Conservation (phyloP, 768 basidiomycete species). For the Pleurotus platypus region DNA sequence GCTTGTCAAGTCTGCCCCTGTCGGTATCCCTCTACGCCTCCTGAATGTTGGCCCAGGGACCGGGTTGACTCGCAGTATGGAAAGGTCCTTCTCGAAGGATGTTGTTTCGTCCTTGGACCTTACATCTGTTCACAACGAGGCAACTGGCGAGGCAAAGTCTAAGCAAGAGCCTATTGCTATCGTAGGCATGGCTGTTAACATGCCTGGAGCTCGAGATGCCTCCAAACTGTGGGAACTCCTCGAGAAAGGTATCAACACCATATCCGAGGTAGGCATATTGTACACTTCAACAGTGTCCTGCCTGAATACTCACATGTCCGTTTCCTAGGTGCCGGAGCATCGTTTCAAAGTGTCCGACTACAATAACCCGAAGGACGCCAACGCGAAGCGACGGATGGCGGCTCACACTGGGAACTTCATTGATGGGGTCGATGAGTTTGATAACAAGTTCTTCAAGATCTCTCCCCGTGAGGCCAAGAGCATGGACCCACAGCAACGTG, state of each 20-base stretch:
- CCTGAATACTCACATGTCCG: background rate
- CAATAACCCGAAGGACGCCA: constrained; percentile 16
- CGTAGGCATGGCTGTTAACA: constrained; percentile 65
- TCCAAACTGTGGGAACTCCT: constrained; percentile 58
- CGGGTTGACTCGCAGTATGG: constrained; percentile 32
- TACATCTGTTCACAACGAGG: constrained; percentile 9
- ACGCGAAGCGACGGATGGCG: constrained; percentile 40
- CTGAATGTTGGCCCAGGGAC: constrained; percentile 49
- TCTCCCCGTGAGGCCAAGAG: constrained; percentile 70
- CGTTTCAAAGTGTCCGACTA: constrained; percentile 51
- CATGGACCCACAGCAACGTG: constrained; percentile 77
- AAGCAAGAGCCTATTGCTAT: constrained; percentile 54
- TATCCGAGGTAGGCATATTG: constrained; percentile 43
- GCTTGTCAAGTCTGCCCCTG: constrained; percentile 19
- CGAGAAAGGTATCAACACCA: constrained; percentile 50
- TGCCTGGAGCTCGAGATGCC: constrained; percentile 49
- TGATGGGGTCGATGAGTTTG: constrained; percentile 53
- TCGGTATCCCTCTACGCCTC: constrained; percentile 24
- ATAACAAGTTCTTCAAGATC: constrained; percentile 68
- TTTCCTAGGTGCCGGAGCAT: constrained; percentile 53
- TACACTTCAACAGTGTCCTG: background rate
- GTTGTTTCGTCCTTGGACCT: constrained; percentile 18
- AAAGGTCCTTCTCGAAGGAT: constrained; percentile 26
- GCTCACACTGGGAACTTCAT: constrained; percentile 65
- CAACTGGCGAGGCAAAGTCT: background rate